Base-by-base conservation (phyloP, 352 stramenopile genomes). In the Phytophthora citricola region DNA sequence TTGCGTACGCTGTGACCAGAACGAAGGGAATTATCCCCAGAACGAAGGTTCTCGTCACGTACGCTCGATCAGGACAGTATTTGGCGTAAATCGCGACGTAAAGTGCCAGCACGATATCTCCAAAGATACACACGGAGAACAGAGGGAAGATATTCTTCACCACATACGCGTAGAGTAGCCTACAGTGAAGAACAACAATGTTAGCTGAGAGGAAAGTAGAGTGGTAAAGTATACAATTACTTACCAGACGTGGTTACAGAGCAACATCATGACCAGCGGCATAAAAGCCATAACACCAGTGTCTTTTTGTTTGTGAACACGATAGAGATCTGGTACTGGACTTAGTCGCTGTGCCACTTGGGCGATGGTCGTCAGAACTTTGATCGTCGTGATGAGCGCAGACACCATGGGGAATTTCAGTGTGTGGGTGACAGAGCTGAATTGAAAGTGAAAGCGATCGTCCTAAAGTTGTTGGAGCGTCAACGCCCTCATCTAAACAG, bases 211-310 rank as follows among this genome's bases (percentile, higher is more conserved):
- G 31, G 11, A 36, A 36, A 34, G 29, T 34, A 0, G 10, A 36
- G 10, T 4, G 10, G 9, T 36, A 36, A 36, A 36, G 31, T 36
- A 26, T 26, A 26, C 4, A 36, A 40, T 48, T 48, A n/a, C 55
- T n/a, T 63, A 77, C 69, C 69, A 74, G 15, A 71, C 47, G 51
- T 77, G 69, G 59, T 68, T 74, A 46, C 69, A 58, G 34, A 77
- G n/a, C 1, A 67, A 43, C 49, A 77, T 11, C 8, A 50, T 20
- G 14, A 77, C 39, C 14, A 77, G 9, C 15, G 64, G 69, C 24
- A 61, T 73, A 22, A 71, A 60, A 22, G 69, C 51, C 58, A 71
- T 73, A 17, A 58, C 64, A 12, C 63, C 55, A n/a, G 58, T 66
- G 45, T 56, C 53, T 5, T 20, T 43, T 4, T 55, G 49, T 20